These are phyloP conservation scores for Candida taoyuanica DNA, from an alignment of 805 yeast genomes.

Conservation along the genomic window DNA sequence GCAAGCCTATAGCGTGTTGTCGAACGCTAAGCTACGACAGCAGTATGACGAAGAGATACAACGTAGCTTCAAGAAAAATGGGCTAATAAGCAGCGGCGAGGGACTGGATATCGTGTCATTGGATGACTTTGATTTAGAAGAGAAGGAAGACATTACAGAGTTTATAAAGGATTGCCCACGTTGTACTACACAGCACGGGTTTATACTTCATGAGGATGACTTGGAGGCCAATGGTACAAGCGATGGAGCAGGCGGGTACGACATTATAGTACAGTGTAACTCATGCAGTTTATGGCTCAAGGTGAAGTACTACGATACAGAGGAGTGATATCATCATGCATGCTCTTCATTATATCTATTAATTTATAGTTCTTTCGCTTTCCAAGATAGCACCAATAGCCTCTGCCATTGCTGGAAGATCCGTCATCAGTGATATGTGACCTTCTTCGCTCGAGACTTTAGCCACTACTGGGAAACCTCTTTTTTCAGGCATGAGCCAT, in stretches of 20 bases:
- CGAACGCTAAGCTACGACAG: constrained; percentile 34
- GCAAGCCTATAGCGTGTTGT: constrained; percentile 58
- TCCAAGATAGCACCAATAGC: constrained; percentile 62
- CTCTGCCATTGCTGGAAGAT: constrained; percentile 62
- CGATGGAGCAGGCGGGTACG: constrained; percentile 49
- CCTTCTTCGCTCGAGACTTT: constrained; percentile 62
- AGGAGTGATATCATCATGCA: constrained; percentile 15
- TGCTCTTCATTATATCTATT: not conserved
- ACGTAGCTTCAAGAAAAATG: constrained; percentile 29
- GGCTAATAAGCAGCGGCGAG: constrained; percentile 45
- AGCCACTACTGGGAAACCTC: constrained; percentile 70
- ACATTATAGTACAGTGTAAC: constrained; percentile 71
- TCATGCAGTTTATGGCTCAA: constrained; percentile 86
- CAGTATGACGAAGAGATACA: constrained; percentile 50
- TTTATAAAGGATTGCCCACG: constrained; percentile 63
- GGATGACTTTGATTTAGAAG: constrained; percentile 50
- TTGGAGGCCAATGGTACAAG: constrained; percentile 48
- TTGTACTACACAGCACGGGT: constrained; percentile 50
- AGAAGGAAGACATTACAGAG: constrained; percentile 31
- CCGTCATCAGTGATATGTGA: constrained; percentile 77
- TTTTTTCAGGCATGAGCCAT: constrained; percentile 74
- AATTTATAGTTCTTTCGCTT: constrained; percentile 41
- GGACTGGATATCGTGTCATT: constrained; percentile 67
- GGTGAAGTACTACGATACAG: constrained; percentile 57
- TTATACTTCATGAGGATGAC: constrained; percentile 56